A percentile compares a stretch with the other conserved stretches of the same genome.
These are phyloP conservation scores for Psidium guajava DNA, from an alignment of 345 rosid species.

Conservation along the genomic window DNA sequence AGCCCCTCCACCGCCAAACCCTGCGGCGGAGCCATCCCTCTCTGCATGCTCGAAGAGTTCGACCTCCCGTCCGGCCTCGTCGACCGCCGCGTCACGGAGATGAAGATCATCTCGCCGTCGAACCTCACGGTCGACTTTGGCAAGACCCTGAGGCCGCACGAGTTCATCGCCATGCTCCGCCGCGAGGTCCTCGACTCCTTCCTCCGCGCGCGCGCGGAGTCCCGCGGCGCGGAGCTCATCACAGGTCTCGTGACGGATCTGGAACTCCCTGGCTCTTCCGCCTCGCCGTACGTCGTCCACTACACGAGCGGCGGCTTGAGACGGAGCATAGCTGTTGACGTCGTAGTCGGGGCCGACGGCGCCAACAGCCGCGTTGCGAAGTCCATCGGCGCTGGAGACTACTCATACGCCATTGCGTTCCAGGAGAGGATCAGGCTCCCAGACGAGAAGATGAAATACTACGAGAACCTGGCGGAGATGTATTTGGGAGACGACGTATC, in stretches of 20 bases:
- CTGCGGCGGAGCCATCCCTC: conserved; percentile 71
- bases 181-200: conserved; percentile 66
- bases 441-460: conserved; percentile 51
- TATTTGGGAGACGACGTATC: conserved; percentile 66
- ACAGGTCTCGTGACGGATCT: conserved; percentile 42
- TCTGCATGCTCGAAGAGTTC: conserved; percentile 68
- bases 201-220: conserved; percentile 47
- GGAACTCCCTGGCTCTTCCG: conserved; percentile 26
- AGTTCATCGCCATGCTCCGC: conserved; percentile 63
- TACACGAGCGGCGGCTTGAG: conserved; percentile 20
- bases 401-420: conserved; percentile 54
- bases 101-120: conserved; percentile 65
- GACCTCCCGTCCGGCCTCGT: conserved; percentile 43
- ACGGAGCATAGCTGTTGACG: conserved; percentile 34
- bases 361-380: conserved; percentile 59
- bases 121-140: conserved; percentile 58
- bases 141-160: conserved; percentile 34
- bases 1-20: conserved; percentile 48
- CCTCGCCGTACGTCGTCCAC: conserved; percentile 42
- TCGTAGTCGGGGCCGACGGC: conserved; percentile 55
- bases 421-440: conserved; percentile 58
- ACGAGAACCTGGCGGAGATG: conserved; percentile 58
- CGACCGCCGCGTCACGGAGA: conserved; percentile 56
- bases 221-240: conserved; percentile 37
- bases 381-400: conserved; percentile 38